Evolutionary conservation across 768 basidiomycete species (phyloP).

Genomic region (Gymnopilus junonius): DNA sequence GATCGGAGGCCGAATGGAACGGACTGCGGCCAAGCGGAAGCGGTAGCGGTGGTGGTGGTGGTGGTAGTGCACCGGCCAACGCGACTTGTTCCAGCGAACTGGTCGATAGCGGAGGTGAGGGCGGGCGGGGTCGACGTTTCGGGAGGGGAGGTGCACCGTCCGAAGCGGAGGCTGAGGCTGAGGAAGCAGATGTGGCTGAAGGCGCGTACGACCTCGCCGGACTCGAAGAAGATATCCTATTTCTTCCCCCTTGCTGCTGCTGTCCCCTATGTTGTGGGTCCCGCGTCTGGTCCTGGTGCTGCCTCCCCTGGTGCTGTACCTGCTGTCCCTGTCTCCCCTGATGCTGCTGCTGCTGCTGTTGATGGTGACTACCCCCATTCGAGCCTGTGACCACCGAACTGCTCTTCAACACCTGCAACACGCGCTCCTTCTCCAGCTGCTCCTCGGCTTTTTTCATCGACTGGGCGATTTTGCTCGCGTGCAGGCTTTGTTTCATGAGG

Average conservation of each 20-base stretch:
- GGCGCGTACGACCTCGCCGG: neutral
- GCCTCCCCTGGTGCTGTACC: no score
- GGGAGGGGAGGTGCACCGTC: conserved; percentile 32
- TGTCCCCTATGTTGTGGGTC: no score
- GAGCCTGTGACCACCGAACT: conserved; percentile 43
- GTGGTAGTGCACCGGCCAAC: conserved; percentile 31
- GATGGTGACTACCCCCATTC: no score
- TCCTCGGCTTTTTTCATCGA: conserved; percentile 72
- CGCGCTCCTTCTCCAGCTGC: conserved; percentile 68
- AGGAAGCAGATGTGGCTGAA: conserved; percentile 7
- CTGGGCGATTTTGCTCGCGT: conserved; percentile 74
- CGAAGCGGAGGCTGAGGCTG: conserved; percentile 35
- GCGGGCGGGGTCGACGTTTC: conserved; percentile 25
- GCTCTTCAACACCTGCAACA: conserved; percentile 74
- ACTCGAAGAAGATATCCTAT: no score
- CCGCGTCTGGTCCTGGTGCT: no score
- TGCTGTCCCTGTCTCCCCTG: no score
- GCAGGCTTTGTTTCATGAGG: conserved; percentile 74
- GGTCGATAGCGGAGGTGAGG: conserved; percentile 45
- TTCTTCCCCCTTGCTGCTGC: no score
- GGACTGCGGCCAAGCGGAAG: no score
- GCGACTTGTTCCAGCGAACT: conserved; percentile 54
- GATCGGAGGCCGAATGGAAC: conserved; percentile 17
- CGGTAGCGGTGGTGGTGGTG: neutral
- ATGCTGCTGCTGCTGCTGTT: conserved; percentile 18